These are phyloP conservation scores for Dactylonectria macrodidyma DNA, from an alignment of 2,329 filamentous ascomycete species.

Conservation along the genomic window DNA sequence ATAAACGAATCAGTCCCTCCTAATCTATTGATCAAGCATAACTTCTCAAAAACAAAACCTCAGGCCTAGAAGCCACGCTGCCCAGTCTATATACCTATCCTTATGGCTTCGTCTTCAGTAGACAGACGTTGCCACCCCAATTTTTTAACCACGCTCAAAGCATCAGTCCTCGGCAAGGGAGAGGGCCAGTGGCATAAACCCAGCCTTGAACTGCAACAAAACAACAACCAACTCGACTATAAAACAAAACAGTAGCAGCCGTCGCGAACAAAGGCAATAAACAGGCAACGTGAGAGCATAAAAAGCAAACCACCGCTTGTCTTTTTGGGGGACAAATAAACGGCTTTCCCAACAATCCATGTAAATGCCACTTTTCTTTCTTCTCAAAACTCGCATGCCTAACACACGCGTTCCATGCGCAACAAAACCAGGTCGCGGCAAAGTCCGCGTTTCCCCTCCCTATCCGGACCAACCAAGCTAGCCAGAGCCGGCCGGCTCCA, in stretches of 20 bases:
- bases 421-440: slow-evolving; percentile 15
- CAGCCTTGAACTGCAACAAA: slow-evolving; percentile 23
- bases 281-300: slow-evolving; percentile 3
- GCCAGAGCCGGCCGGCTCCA: slow-evolving; percentile 24
- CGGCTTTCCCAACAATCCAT: slow-evolving; percentile 31
- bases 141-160: slow-evolving; percentile 34
- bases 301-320: slow-evolving; percentile 22
- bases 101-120: slow-evolving; percentile 39
- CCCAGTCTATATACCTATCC: slow-evolving; percentile 41
- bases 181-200: slow-evolving; percentile 19
- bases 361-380: slow-evolving; percentile 41
- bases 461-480: slow-evolving; percentile 18
- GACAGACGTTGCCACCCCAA: slow-evolving; percentile 34
- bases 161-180: slow-evolving; percentile 11
- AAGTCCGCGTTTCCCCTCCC: slow-evolving; percentile 4
- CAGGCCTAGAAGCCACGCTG: slow-evolving; percentile 25
- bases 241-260: slow-evolving; percentile 22
- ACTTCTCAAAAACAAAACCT: slow-evolving; percentile 19
- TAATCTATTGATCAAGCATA: slow-evolving; percentile 36
- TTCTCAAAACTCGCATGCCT: slow-evolving; percentile 30
- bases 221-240: neutral
- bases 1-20: slow-evolving; percentile 8
- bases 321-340: slow-evolving; percentile 26
- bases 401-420: slow-evolving; percentile 28
- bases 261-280: slow-evolving; percentile 10